phyloP scores from a whole-genome alignment of 179 eudicot species.

The Gypsophila paniculata region DNA sequence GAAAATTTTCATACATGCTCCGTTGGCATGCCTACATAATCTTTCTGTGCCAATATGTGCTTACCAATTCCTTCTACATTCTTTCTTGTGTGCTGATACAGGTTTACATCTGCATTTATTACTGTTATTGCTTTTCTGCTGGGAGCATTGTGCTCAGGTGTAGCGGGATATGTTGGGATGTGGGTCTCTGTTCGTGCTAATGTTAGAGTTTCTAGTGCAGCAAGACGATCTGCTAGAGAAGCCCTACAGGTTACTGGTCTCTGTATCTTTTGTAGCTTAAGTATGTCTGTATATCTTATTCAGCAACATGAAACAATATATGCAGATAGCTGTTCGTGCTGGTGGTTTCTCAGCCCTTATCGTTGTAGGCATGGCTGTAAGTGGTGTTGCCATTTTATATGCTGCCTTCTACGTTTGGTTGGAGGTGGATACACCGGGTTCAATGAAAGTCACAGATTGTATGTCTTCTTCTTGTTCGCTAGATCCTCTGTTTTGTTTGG shows the following conservation, averaged over 20 bases:
- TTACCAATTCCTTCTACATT: constrained; percentile 4
- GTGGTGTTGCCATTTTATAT: constrained; percentile 86
- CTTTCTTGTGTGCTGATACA: constrained; percentile 35
- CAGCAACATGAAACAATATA: not conserved
- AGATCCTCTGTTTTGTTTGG: not conserved
- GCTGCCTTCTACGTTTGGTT: constrained; percentile 90
- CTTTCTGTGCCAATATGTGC: constrained; percentile 9
- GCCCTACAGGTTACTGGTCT: constrained; percentile 68
- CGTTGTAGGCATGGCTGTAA: constrained; percentile 95
- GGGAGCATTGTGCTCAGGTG: constrained; percentile 92
- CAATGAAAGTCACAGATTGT: constrained; percentile 91
- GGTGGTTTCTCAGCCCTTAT: constrained; percentile 94
- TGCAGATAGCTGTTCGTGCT: constrained; percentile 95
- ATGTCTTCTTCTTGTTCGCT: constrained; percentile 29
- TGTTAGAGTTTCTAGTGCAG: constrained; percentile 96
- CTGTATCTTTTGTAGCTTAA: constrained; percentile 18
- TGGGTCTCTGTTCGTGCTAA: constrained; percentile 99
- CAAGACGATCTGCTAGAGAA: constrained; percentile 96
- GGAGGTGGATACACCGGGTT: constrained; percentile 75
- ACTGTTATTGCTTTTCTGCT: constrained; percentile 86
- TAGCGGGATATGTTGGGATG: constrained; percentile 99
- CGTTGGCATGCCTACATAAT: not conserved
- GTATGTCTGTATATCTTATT: constrained; percentile 10
- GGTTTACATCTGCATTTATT: constrained; percentile 77
- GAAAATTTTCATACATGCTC: constrained; percentile 2